Evolutionary conservation across 2,329 filamentous ascomycete genomes (phyloP), one percentile per base, ranked within the genome.

Genomic region (Metarhizium anisopliae): DNA sequence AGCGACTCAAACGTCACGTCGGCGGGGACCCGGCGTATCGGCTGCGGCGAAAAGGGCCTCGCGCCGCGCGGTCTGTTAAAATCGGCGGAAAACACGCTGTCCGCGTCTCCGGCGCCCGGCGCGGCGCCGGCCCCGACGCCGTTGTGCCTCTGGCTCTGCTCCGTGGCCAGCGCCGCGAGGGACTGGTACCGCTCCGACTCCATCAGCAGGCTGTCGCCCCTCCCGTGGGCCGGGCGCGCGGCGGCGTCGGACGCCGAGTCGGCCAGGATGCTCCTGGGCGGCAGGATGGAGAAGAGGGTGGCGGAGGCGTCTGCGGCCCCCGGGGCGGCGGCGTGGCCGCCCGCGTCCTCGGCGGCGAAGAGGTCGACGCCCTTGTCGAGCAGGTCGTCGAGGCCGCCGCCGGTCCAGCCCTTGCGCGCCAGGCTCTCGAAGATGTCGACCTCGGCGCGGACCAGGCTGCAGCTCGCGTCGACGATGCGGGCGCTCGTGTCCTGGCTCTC

Each of bases 401-500:
- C 84, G 20, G 73, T 79, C 84, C 84, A 87, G 7, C 84, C 84
- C 63, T 87, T 87, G 58, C 83, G 72, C 20, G 84, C 84, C 29
- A 87, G 70, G 29, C 79, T 75, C 71, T 87, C 84, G 56, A 86
- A 86, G 32, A 87, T 87, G 68, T 87, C 84, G 20, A 87, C 81
- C 70, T 87, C 84, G 55, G 84, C 84, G 18, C 84, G 74, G 13
- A 86, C 84, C 11, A 87, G 75, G 59, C 80, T 83, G 63, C 83
- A 85, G 63, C 81, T 80, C 18, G 83, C 82, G 56, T 87, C 84
- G 18, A 85, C 77, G 61, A 87, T 85, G 60, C 76, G 75, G 30
- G 69, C 74, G 62, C 82, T 85, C 60, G 83, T 83, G 61, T 85
- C 83, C 67, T 87, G 84, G 64, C 81, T 82, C 65, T 86, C 83